Percentiles rank a stretch among this genome's conserved stretches.
phyloP scores from a whole-genome alignment of 2,329 filamentous ascomycete species.

The Sclerotiophoma versabilis region DNA sequence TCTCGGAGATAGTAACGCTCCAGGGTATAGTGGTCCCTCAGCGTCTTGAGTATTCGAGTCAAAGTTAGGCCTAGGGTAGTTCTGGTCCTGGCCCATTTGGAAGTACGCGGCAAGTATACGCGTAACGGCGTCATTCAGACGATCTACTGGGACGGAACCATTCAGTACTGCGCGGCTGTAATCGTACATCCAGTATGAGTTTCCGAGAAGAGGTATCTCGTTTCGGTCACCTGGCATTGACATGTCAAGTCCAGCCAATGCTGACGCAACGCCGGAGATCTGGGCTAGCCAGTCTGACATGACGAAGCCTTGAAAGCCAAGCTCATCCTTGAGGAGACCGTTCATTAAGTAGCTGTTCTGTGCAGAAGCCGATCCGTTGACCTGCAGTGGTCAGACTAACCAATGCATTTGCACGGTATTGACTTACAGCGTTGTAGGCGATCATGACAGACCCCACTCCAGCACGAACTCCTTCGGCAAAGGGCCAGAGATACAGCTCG shows the following conservation, averaged over 20 bases:
- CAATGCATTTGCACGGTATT: not conserved
- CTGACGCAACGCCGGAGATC: conserved; percentile 78
- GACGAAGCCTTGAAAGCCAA: conserved; percentile 88
- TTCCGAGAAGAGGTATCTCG: conserved; percentile 50
- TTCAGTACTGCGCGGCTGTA: conserved; percentile 81
- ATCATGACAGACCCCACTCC: conserved; percentile 86
- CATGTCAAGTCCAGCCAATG: conserved; percentile 85
- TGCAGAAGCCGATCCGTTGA: conserved; percentile 64
- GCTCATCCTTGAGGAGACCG: conserved; percentile 82
- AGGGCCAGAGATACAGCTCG: conserved; percentile 86
- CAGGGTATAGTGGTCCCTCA: conserved; percentile 47
- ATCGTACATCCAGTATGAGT: conserved; percentile 72
- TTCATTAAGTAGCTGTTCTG: conserved; percentile 84
- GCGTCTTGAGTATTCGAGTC: conserved; percentile 45
- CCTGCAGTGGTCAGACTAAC: conserved; percentile 25
- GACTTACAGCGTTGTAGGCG: conserved; percentile 65
- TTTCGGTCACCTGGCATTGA: conserved; percentile 76
- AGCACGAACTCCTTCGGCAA: conserved; percentile 77
- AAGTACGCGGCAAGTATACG: conserved; percentile 90
- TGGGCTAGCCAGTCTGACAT: conserved; percentile 91
- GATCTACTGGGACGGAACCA: conserved; percentile 78
- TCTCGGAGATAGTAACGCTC: conserved; percentile 60
- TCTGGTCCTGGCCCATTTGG: conserved; percentile 53
- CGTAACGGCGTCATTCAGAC: conserved; percentile 87
- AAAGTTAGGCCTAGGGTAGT: conserved; percentile 54